These are phyloP conservation scores for Boletus vinaceobasis DNA, from an alignment of 768 basidiomycete species.

Conservation along the genomic window DNA sequence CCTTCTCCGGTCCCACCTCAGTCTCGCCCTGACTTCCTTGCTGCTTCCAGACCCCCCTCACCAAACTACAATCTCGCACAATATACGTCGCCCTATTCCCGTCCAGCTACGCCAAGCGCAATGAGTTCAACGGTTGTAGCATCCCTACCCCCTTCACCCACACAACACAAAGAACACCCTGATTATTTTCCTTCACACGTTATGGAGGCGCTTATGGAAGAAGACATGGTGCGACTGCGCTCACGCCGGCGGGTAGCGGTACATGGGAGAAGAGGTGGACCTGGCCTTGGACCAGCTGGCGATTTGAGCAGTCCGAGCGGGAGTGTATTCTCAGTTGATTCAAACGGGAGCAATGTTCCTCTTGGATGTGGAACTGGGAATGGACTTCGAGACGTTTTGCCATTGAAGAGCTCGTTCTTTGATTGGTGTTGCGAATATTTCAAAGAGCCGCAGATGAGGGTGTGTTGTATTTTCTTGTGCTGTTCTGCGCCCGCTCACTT, in stretches of 20 bases:
- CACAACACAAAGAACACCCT: constrained; percentile 33
- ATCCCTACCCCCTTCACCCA: constrained; percentile 33
- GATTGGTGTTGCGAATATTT: constrained; percentile 98
- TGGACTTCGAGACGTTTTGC: constrained; percentile 80
- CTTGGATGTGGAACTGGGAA: constrained; percentile 76
- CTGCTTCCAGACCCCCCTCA: constrained; percentile 68
- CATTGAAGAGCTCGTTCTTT: constrained; percentile 87
- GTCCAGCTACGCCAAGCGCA: constrained; percentile 42
- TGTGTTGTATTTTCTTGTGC: constrained; percentile 35
- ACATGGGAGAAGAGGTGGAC: constrained; percentile 42
- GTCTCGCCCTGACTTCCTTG: constrained; percentile 27
- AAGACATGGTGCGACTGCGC: constrained; percentile 88
- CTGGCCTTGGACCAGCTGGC: constrained; percentile 36
- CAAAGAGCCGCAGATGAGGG: constrained; percentile 98
- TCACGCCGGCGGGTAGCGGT: constrained; percentile 52
- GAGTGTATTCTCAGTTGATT: constrained; percentile 77
- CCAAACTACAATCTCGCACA: constrained; percentile 76
- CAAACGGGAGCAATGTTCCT: constrained; percentile 61
- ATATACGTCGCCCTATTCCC: constrained; percentile 74
- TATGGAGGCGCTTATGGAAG: constrained; percentile 86
- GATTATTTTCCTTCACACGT: constrained; percentile 74
- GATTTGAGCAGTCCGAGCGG: constrained; percentile 65
- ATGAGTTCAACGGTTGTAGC: constrained; percentile 21
- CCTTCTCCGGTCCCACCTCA: constrained; percentile 31
- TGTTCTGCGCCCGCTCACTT: constrained; percentile 7